Conservation (phyloP, 441 rosid genomes). For the Populus tomentosa region DNA sequence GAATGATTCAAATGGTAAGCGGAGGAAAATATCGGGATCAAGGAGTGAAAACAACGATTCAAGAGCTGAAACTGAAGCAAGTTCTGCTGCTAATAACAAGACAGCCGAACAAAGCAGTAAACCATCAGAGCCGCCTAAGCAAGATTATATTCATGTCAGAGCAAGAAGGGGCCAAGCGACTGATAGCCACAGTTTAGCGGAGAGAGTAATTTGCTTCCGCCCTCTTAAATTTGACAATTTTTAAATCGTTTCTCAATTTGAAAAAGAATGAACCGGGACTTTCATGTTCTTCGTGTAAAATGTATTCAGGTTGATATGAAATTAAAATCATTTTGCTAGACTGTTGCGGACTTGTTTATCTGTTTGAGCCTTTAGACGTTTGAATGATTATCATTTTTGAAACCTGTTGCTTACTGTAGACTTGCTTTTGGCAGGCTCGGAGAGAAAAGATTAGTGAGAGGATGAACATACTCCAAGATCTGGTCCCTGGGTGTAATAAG, state of each 20-base stretch:
- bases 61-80: constrained; percentile 58
- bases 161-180: constrained; percentile 89
- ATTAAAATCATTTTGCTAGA: neutral
- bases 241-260: neutral
- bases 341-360: neutral
- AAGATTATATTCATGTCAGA: constrained; percentile 69
- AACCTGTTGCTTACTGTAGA: neutral
- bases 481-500: constrained; percentile 89
- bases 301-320: constrained; percentile 1
- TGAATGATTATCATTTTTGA: neutral
- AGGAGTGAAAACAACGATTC: constrained; percentile 41
- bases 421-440: constrained; percentile 52
- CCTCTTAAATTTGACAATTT: constrained; percentile 7
- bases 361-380: neutral
- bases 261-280: neutral
- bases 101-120: constrained; percentile 47
- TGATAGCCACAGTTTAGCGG: constrained; percentile 83
- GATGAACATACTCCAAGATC: constrained; percentile 82
- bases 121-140: constrained; percentile 62
- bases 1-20: constrained; percentile 62
- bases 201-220: constrained; percentile 53
- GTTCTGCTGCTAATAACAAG: constrained; percentile 55
- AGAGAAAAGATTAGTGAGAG: constrained; percentile 90
- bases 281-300: neutral
- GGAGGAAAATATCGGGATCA: constrained; percentile 39